phyloP scores from a whole-genome alignment of 371 early-diverging fungal species.

The Mortierella sp. region DNA sequence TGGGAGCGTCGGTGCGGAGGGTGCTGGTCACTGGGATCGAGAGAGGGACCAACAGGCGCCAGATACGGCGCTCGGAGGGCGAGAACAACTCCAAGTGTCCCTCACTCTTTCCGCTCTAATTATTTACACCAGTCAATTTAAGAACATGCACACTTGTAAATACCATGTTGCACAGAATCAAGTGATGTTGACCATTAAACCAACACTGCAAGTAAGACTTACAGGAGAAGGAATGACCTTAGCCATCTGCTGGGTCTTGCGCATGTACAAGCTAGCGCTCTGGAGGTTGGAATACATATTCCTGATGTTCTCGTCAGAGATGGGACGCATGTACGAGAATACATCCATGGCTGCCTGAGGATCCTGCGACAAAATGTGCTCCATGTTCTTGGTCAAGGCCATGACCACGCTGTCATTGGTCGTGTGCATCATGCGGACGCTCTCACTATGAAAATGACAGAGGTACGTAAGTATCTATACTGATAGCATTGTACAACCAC shows the following conservation, averaged over 20 bases:
- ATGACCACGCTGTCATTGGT: conserved; percentile 54
- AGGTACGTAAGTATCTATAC: background rate
- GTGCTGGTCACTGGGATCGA: conserved; percentile 63
- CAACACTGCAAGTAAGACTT: background rate
- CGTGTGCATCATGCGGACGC: conserved; percentile 51
- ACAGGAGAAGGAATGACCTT: conserved; percentile 65
- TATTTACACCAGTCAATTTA: background rate
- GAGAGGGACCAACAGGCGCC: conserved; percentile 75
- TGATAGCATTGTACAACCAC: background rate
- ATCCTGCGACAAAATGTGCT: conserved; percentile 29
- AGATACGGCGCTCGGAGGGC: conserved; percentile 65
- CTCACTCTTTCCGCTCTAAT: conserved; percentile 73
- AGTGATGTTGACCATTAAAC: background rate
- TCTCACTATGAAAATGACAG: conserved; percentile 13
- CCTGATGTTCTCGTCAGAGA: conserved; percentile 44
- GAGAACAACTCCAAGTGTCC: conserved; percentile 75
- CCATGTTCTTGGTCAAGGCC: conserved; percentile 49
- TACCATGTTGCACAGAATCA: background rate
- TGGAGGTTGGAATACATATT: conserved; percentile 66
- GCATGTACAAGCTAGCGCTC: conserved; percentile 63
- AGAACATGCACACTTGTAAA: background rate
- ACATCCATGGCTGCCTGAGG: conserved; percentile 57
- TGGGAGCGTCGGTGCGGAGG: conserved; percentile 56
- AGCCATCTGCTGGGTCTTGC: conserved; percentile 69
- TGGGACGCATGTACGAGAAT: conserved; percentile 59